Conservation (phyloP, 208 protist species). For the Kentomonas sorsogonicus region DNA sequence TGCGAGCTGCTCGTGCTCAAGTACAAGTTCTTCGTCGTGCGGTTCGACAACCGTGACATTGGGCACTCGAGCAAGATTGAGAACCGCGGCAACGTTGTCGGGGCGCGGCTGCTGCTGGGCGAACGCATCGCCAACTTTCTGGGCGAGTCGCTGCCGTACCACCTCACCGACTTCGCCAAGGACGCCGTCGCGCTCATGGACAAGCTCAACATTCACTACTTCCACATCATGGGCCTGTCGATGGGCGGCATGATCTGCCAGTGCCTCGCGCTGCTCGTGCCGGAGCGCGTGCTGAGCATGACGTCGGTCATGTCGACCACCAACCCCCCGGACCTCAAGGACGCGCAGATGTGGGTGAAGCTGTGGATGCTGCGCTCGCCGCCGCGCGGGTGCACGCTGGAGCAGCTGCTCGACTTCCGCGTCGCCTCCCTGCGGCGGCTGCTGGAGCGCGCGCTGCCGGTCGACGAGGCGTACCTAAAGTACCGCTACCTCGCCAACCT, state of each 20-base stretch:
- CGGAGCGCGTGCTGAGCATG: conserved; percentile 46
- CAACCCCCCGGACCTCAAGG: conserved; percentile 58
- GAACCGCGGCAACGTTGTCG: conserved; percentile 20
- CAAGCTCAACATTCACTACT: conserved; percentile 35
- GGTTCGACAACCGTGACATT: conserved; percentile 79
- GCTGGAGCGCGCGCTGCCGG: conserved; percentile 36
- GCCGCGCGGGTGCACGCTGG: conserved; percentile 43
- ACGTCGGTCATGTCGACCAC: conserved; percentile 80
- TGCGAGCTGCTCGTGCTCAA: conserved; percentile 62
- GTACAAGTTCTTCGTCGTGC: conserved; percentile 63
- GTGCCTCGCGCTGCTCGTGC: conserved; percentile 42
- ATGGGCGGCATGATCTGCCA: conserved; percentile 83
- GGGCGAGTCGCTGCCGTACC: conserved; percentile 67
- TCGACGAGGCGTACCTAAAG: conserved; percentile 61
- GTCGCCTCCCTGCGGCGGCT: conserved; percentile 40
- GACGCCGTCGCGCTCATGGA: conserved; percentile 63
- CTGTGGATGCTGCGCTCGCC: conserved; percentile 68
- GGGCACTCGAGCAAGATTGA: conserved; percentile 72
- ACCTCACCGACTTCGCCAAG: conserved; percentile 57
- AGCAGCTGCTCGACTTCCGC: conserved; percentile 69
- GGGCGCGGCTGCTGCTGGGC: conserved; percentile 45
- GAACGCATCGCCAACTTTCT: conserved; percentile 29
- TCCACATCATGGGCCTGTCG: conserved; percentile 73
- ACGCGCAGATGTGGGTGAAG: conserved; percentile 68
- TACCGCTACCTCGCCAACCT: conserved; percentile 53